Percentiles rank a stretch among this genome's conserved stretches.
phyloP scores from a whole-genome alignment of 805 yeast species.

The Ogataea ganodermae region DNA sequence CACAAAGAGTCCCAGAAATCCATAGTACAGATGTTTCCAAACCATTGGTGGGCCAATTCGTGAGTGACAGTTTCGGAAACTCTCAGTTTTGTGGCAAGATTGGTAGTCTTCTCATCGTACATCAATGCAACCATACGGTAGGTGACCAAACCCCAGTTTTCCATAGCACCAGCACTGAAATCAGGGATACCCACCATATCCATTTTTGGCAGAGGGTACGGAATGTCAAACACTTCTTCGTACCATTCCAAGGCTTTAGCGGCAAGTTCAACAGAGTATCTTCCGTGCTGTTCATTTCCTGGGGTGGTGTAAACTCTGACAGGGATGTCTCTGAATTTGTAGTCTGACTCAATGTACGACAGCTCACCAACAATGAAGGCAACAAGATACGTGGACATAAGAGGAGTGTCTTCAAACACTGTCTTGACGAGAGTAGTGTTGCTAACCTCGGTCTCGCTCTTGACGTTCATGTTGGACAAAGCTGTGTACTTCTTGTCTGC shows the following conservation, averaged over 20 bases:
- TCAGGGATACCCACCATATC: conserved; percentile 81
- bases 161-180: conserved; percentile 87
- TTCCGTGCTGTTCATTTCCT: conserved; percentile 48
- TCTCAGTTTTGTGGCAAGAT: conserved; percentile 58
- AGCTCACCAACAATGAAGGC: conserved; percentile 64
- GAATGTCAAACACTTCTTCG: conserved; percentile 49
- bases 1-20: conserved; percentile 93
- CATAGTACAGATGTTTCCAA: conserved; percentile 88
- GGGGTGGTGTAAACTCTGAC: conserved; percentile 56
- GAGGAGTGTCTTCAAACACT: conserved; percentile 49
- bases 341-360: conserved; percentile 50
- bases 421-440: conserved; percentile 29
- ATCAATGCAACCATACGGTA: conserved; percentile 61
- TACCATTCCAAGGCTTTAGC: conserved; percentile 56
- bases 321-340: conserved; percentile 49
- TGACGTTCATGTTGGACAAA: conserved; percentile 52
- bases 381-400: conserved; percentile 56
- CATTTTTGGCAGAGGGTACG: conserved; percentile 80
- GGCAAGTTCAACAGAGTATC: conserved; percentile 50
- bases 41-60: conserved; percentile 94
- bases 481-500: conserved; percentile 41
- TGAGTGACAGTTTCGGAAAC: conserved; percentile 84
- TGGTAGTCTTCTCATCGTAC: conserved; percentile 50
- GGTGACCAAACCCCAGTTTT: conserved; percentile 84
- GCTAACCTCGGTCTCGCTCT: conserved; percentile 24